A percentile compares a stretch with the other conserved stretches of the same genome.
phyloP scores from a whole-genome alignment of 129 eudicot genomes.

The Arctium minus region DNA sequence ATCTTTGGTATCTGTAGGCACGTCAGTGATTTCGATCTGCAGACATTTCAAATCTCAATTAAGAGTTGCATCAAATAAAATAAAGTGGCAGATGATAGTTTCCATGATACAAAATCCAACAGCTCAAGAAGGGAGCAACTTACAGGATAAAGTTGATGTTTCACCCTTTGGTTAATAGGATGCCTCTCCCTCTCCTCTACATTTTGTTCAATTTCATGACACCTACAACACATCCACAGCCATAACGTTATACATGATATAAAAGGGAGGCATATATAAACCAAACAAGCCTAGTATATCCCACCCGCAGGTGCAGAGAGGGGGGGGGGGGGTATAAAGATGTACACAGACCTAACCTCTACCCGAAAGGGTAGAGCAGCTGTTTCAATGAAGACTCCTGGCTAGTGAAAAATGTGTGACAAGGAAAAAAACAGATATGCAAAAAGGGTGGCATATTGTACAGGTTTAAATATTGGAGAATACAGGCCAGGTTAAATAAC shows the following conservation, averaged over 20 bases:
- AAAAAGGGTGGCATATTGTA: too few relatives aligned
- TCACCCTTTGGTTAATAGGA: conserved; percentile 78
- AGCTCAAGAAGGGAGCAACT: conserved; percentile 16
- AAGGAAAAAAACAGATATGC: too few relatives aligned
- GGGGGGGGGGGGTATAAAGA: too few relatives aligned
- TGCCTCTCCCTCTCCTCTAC: conserved; percentile 83
- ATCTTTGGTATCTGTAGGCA: conserved; percentile 79
- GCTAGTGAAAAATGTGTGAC: too few relatives aligned
- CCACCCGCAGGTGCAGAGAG: neutral
- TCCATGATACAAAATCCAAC: neutral
- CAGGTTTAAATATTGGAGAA: too few relatives aligned
- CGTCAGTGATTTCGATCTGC: conserved; percentile 68
- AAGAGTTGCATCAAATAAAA: neutral
- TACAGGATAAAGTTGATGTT: conserved; percentile 64
- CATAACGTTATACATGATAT: conserved; percentile 1
- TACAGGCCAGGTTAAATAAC: too few relatives aligned
- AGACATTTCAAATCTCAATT: conserved; percentile 10
- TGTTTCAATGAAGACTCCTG: too few relatives aligned
- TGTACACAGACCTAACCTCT: too few relatives aligned
- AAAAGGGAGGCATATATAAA: neutral
- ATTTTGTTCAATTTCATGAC: conserved; percentile 68
- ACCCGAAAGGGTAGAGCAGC: too few relatives aligned
- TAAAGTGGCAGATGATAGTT: neutral
- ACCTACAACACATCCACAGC: conserved; percentile 40
- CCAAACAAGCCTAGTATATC: neutral